These are phyloP conservation scores for Filobasidium wieringae DNA, from an alignment of 768 basidiomycete genomes.

Conservation along the genomic window DNA sequence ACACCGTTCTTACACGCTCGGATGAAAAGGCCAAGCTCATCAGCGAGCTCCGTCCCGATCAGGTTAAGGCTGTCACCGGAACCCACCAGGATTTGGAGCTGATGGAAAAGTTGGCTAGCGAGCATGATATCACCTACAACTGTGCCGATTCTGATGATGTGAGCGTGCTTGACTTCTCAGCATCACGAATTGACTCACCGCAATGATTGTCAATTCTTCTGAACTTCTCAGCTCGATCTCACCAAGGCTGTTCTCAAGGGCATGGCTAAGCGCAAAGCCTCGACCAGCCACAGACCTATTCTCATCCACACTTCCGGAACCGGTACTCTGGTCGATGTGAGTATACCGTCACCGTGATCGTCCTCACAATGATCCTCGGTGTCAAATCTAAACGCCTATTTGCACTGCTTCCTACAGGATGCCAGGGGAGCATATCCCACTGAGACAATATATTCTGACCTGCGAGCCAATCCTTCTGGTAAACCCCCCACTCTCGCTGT, in stretches of 20 bases:
- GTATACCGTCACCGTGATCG: not conserved
- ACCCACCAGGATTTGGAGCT: constrained; percentile 27
- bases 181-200: not conserved
- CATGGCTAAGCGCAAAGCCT: constrained; percentile 26
- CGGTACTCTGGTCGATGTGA: constrained; percentile 27
- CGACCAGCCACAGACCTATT: constrained; percentile 31
- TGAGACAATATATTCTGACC: constrained; percentile 33
- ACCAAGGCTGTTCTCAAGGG: constrained; percentile 31
- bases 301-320: constrained; percentile 36
- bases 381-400: not conserved
- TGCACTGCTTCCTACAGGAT: not conserved
- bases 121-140: constrained; percentile 29
- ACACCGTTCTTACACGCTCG: constrained; percentile 28
- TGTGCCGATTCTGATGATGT: constrained; percentile 32
- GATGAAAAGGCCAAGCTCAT: constrained; percentile 23
- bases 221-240: constrained; percentile 4
- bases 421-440: constrained; percentile 6
- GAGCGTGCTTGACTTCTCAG: not conserved
- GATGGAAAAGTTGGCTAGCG: constrained; percentile 20
- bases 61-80: constrained; percentile 23
- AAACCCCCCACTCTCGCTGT: constrained; percentile 28
- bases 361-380: too few species aligned
- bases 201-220: too few species aligned
- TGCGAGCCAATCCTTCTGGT: constrained; percentile 20
- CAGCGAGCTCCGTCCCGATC: constrained; percentile 15